A percentile compares a stretch with the other conserved stretches of the same genome.
Conservation (phyloP, 805 yeast species). For the Brettanomyces bruxellensis region DNA sequence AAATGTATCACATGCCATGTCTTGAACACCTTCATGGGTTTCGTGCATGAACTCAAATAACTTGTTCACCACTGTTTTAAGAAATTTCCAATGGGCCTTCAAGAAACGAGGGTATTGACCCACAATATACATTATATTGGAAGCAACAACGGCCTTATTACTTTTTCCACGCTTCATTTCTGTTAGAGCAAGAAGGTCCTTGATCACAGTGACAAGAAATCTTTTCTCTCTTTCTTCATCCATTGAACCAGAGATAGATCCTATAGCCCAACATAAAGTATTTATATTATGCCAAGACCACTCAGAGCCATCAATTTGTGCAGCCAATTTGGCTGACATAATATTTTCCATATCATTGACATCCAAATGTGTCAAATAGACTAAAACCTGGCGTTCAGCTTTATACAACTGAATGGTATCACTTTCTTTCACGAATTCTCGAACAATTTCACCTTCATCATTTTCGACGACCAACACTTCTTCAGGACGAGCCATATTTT, state of each 20-base stretch:
- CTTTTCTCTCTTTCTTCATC: conserved; percentile 95
- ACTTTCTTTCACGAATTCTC: conserved; percentile 94
- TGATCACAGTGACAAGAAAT: conserved; percentile 86
- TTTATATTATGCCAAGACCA: conserved; percentile 99
- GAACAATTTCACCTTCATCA: conserved; percentile 97
- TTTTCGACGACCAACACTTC: conserved; percentile 95
- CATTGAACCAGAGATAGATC: conserved; percentile 98
- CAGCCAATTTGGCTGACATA: conserved; percentile 84
- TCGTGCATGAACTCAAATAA: conserved; percentile 98
- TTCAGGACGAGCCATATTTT: conserved; percentile 97
- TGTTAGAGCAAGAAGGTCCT: conserved; percentile 82
- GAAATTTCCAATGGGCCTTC: conserved; percentile 96
- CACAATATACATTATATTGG: conserved; percentile 98
- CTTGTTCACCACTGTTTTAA: conserved; percentile 92
- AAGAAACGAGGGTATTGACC: conserved; percentile 98
- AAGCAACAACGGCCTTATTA: conserved; percentile 97
- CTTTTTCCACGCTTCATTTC: conserved; percentile 97
- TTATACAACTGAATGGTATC: conserved; percentile 95
- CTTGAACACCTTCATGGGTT: conserved; percentile 99
- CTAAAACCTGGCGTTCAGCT: conserved; percentile 91
- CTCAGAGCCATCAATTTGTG: conserved; percentile 91
- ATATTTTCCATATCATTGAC: conserved; percentile 90
- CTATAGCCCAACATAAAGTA: conserved; percentile 98
- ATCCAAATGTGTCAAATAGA: conserved; percentile 90
- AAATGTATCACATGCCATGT: conserved; percentile 99